phyloP scores from a whole-genome alignment of 805 yeast species.

The Monosporozyma servazzii region DNA sequence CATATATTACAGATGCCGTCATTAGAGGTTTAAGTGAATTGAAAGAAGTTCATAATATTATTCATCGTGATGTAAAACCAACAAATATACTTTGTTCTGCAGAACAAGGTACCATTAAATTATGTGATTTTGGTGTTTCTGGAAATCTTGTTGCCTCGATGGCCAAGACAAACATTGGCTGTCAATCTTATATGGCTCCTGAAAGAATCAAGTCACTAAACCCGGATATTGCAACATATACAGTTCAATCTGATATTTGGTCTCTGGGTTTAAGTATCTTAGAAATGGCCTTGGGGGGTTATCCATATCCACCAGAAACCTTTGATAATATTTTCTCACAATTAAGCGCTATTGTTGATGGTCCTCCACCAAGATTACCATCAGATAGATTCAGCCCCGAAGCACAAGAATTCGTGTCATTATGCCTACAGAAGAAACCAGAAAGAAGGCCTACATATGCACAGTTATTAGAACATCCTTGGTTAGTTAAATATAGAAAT shows the following conservation, averaged over 20 bases:
- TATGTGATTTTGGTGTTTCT: constrained; percentile 93
- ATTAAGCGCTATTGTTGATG: constrained; percentile 92
- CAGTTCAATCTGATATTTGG: constrained; percentile 95
- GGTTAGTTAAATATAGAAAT: constrained; percentile 53
- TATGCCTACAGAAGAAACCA: constrained; percentile 75
- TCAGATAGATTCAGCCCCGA: constrained; percentile 52
- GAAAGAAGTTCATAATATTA: constrained; percentile 84
- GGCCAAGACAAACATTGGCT: constrained; percentile 93
- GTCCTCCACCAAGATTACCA: constrained; percentile 79
- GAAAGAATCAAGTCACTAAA: constrained; percentile 74
- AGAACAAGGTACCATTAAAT: constrained; percentile 68
- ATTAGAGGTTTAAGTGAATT: constrained; percentile 73
- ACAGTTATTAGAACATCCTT: constrained; percentile 68
- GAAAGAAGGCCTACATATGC: constrained; percentile 72
- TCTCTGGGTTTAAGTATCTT: constrained; percentile 78
- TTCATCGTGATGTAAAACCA: constrained; percentile 95
- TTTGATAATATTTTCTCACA: constrained; percentile 86
- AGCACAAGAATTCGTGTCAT: constrained; percentile 72
- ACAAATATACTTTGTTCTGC: constrained; percentile 82
- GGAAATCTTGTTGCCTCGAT: constrained; percentile 91
- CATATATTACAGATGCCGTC: constrained; percentile 70
- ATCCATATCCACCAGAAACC: constrained; percentile 96
- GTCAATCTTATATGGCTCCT: constrained; percentile 98
- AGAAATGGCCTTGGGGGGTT: constrained; percentile 83
- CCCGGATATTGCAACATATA: constrained; percentile 72